Evolutionary conservation across 345 rosid species (phyloP).

Genomic region (Brassica cretica): DNA sequence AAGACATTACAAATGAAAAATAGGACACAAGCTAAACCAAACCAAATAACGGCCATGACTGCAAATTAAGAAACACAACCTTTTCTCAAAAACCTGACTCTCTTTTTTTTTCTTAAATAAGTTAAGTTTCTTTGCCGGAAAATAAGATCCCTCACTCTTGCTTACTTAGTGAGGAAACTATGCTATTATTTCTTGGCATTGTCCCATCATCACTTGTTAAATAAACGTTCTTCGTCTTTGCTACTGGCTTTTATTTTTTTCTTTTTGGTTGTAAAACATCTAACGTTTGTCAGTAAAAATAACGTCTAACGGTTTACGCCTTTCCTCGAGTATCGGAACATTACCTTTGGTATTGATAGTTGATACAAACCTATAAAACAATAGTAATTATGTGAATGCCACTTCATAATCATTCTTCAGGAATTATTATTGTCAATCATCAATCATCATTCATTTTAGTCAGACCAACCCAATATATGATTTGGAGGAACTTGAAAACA

Average conservation of each 20-base stretch:
- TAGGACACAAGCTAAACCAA: no score
- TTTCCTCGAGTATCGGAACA: not conserved
- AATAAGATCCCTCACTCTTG: no score
- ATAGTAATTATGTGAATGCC: constrained; percentile 25
- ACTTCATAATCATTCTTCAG: constrained; percentile 38
- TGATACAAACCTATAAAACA: not conserved
- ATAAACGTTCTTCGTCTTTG: not conserved
- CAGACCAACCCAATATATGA: constrained; percentile 32
- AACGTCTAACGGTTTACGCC: not conserved
- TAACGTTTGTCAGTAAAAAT: not conserved
- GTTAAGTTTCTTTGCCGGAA: no score
- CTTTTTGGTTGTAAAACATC: not conserved
- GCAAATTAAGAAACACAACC: no score
- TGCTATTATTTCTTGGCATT: not conserved
- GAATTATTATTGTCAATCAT: constrained; percentile 22
- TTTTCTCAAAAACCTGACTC: no score
- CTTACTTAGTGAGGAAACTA: no score
- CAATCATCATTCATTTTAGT: not conserved
- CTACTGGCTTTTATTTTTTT: no score
- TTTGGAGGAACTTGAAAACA: constrained; percentile 18
- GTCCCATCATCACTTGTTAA: not conserved
- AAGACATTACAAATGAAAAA: no score
- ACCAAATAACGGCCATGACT: no score
- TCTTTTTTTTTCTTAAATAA: no score
- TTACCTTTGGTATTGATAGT: not conserved